A percentile compares a stretch with the other conserved stretches of the same genome.
phyloP scores from a whole-genome alignment of 2,329 filamentous ascomycete genomes.

The Onygenales sp. region DNA sequence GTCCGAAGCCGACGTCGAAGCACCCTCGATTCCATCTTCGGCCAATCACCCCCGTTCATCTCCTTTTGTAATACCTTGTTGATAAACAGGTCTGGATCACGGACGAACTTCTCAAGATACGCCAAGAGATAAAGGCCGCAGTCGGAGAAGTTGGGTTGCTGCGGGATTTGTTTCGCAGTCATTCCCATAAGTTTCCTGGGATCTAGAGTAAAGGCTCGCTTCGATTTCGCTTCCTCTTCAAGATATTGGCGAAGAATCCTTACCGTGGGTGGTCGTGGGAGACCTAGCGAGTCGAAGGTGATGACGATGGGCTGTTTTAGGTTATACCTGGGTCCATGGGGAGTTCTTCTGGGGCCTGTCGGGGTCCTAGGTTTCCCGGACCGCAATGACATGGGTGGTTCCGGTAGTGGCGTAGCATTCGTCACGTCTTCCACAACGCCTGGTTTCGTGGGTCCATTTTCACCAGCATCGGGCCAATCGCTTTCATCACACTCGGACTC shows the following conservation, averaged over 20 bases:
- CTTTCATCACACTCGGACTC: conserved; percentile 9
- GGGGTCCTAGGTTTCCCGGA: neutral
- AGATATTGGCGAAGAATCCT: conserved; percentile 68
- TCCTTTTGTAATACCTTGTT: conserved; percentile 56
- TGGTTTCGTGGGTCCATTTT: conserved; percentile 11
- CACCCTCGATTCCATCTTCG: conserved; percentile 42
- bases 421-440: neutral
- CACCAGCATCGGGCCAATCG: conserved; percentile 24
- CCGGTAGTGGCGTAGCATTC: neutral
- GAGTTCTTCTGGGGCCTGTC: conserved; percentile 4
- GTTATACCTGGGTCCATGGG: conserved; percentile 34
- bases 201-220: conserved; percentile 40
- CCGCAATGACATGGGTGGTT: conserved; percentile 11
- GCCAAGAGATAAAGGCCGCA: conserved; percentile 81
- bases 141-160: conserved; percentile 76
- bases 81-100: conserved; percentile 62
- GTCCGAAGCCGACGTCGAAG: conserved; percentile 59
- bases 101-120: conserved; percentile 74
- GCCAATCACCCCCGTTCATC: conserved; percentile 51
- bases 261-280: conserved; percentile 54
- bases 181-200: conserved; percentile 46
- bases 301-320: conserved; percentile 60
- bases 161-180: conserved; percentile 65
- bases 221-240: conserved; percentile 59
- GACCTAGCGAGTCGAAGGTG: conserved; percentile 77